Base-by-base conservation (phyloP, 2,329 filamentous ascomycete genomes). In the Diaporthe vaccinii region DNA sequence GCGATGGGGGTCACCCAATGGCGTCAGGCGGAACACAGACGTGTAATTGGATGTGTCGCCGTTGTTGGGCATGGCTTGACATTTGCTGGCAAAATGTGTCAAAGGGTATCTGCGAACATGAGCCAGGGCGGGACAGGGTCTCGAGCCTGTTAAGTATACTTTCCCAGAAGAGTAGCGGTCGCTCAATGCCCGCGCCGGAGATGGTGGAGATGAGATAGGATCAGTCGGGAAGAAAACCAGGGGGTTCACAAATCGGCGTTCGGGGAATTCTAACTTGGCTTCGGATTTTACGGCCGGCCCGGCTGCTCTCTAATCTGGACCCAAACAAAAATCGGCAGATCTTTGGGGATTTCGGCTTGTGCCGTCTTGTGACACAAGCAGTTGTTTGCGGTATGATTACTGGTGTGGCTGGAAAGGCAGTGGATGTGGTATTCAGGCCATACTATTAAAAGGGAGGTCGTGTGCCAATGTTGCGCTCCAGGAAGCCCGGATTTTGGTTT, bases 21-120 rank as follows among this genome's bases (percentile, higher is more conserved):
- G 74, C 28, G 80, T 75, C 31, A 84, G 81, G 62, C 84, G 83
- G 77, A 86, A 86, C 77, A 86, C 84, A 69, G 81, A 78, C 20
- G 80, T 82, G 76, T 76, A 78, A 31, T 72, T 69, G 53, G 76
- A 69, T 2, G 76, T 69, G 44, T 78, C 74, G 67, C 67, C 72
- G 25, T 76, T 76, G 61, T 69, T 76, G 31, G 75, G 75, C 75
- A 76, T 76, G 46, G 25, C 58, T 65, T 65, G 36, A 55, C 51
- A 46, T 25, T 57, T 65, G 36, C 6, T 31, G 31, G 14, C 3
- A n/a, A 10, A 25, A 28, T 3, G 53, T 36, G 44, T 31, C 57
- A 4, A 12, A 9, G 20, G 20, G 31, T 15, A 22, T 41, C 20
- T 58, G 46, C n/a, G 10, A 34, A 10, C 70, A 55, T 44, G 57